phyloP scores from a whole-genome alignment of 2,329 filamentous ascomycete genomes.

The Cercospora sp. region DNA sequence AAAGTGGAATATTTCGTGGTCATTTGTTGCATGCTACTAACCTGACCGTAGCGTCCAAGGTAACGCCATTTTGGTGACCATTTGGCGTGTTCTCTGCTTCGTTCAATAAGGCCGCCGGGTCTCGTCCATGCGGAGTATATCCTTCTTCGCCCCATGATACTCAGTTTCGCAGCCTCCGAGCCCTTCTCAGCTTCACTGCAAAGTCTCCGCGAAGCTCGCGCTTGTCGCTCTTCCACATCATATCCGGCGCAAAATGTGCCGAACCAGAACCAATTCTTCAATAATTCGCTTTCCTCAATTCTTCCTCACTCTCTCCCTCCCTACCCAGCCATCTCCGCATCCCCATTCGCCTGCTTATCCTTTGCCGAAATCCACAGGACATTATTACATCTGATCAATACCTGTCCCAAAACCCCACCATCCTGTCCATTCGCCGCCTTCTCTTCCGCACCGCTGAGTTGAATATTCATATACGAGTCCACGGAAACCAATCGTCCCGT shows the following conservation, averaged over 20 bases:
- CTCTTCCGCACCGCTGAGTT: conserved; percentile 87
- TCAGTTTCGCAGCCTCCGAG: not conserved
- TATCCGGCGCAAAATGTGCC: no score
- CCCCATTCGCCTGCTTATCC: conserved; percentile 36
- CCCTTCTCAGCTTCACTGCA: not conserved
- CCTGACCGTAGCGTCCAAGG: conserved; percentile 1
- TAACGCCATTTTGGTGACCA: not conserved
- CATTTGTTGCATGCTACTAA: conserved; percentile 8
- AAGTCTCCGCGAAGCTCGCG: not conserved
- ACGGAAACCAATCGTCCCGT: conserved; percentile 88
- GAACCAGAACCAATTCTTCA: not conserved
- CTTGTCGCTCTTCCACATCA: not conserved
- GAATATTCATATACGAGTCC: conserved; percentile 99
- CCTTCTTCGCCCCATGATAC: not conserved
- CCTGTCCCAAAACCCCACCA: conserved; percentile 81
- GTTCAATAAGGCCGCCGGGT: not conserved
- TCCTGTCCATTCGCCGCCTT: conserved; percentile 79
- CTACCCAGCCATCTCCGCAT: conserved; percentile 32
- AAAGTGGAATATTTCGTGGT: not conserved
- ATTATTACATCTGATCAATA: conserved; percentile 89
- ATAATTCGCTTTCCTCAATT: no score
- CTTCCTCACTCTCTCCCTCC: no score
- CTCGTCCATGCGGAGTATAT: not conserved
- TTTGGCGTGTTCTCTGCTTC: not conserved
- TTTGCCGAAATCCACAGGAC: conserved; percentile 80